Evolutionary conservation across 108 stramenopile genomes (phyloP), one percentile per base, ranked within the genome.

Genomic region (Seminavis robusta): DNA sequence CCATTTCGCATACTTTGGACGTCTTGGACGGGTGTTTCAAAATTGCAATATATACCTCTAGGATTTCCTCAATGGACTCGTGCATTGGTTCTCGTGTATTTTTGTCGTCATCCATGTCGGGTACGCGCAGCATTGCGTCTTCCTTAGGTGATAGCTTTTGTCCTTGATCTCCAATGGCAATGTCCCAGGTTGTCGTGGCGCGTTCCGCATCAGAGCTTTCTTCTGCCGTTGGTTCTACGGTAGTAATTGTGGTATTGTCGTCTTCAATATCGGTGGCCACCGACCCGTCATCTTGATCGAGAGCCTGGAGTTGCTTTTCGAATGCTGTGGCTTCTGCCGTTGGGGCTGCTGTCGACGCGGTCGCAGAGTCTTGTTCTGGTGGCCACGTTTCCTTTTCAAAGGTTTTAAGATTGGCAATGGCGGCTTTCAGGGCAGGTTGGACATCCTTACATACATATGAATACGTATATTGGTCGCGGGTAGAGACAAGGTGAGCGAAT

Each of bases 41-140:
- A 8, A 73, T 56, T 51, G 63, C 37, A 10, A 48, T 56, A 38
- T 68, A 69, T 0, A 74, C 73, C 29, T 75, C 81, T 0, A 67
- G 6, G 2, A 59, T 44, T 17, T 31, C 21, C 4, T 23, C 29
- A 21, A 91, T 55, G 7, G 83, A 64, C 20, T 68, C 65, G 54
- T 84, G 81, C 76, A 87, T 79, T 21, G 69, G 75, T 68, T 84
- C 71, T n/a, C 44, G 47, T 4, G 75, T 56, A 23, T 50, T 32
- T 23, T 63, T 59, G 50, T 76, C 69, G 32, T 74, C 71, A 47
- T 47, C 55, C 29, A 33, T 51, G 27, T 13, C 7, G 11, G 50
- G 31, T 19, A 16, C 29, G 28, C 56, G 6, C 10, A 44, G 20
- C 19, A 11, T 57, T 46, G 25, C 7, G 15, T 20, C 8, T 19